phyloP scores from a whole-genome alignment of 495 filamentous ascomycete genomes.

The Aspergillus mulundensis region DNA sequence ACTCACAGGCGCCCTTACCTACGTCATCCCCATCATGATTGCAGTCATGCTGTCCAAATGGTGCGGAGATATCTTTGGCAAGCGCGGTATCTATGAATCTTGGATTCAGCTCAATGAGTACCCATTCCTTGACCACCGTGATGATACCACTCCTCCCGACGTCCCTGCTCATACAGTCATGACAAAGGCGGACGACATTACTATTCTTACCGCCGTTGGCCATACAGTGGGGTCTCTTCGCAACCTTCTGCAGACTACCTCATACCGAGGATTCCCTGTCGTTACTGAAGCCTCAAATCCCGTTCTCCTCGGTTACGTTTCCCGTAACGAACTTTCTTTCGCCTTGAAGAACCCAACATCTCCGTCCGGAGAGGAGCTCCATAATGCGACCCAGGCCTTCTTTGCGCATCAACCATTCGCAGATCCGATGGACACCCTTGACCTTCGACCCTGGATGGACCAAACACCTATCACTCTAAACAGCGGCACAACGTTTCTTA shows the following conservation, averaged over 20 bases:
- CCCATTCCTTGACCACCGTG: conserved; percentile 90
- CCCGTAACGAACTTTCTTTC: conserved; percentile 81
- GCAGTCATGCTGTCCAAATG: conserved; percentile 99
- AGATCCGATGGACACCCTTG: conserved; percentile 72
- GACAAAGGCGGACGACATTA: conserved; percentile 87
- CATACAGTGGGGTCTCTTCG: conserved; percentile 77
- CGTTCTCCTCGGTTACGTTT: conserved; percentile 85
- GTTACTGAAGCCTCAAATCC: conserved; percentile 66
- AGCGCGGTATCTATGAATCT: conserved; percentile 91
- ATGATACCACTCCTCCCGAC: conserved; percentile 77
- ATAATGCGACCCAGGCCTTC: conserved; percentile 70
- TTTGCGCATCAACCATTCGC: conserved; percentile 81
- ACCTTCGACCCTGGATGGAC: conserved; percentile 96
- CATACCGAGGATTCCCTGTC: conserved; percentile 90
- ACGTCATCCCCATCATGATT: conserved; percentile 98
- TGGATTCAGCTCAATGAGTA: conserved; percentile 98
- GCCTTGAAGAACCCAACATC: conserved; percentile 56
- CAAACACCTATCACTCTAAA: conserved; percentile 92
- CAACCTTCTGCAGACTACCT: conserved; percentile 63
- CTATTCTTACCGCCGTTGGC: conserved; percentile 75
- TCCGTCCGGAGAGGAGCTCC: conserved; percentile 49
- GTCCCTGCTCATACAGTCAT: conserved; percentile 80
- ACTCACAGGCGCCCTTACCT: conserved; percentile 90
- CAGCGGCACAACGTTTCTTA: conserved; percentile 64
- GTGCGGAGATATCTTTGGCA: conserved; percentile 95